These are phyloP conservation scores for Populus simonii DNA, from an alignment of 345 rosid species.

Conservation along the genomic window DNA sequence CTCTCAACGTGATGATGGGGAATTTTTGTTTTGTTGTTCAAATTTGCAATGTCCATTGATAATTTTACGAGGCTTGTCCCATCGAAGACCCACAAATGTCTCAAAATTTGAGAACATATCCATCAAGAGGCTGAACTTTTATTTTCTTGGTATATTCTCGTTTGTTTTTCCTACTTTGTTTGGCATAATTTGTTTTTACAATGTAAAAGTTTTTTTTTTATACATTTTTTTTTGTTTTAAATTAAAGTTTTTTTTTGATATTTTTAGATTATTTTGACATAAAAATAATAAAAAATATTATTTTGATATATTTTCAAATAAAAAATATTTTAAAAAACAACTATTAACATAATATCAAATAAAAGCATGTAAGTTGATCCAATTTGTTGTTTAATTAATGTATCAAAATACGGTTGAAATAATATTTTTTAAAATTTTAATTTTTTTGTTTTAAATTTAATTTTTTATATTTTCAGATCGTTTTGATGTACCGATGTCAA, in stretches of 20 bases:
- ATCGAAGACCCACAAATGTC: not conserved
- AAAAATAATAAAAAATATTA: no score
- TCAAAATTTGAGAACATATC: not conserved
- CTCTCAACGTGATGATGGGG: not conserved
- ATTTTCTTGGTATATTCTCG: not conserved
- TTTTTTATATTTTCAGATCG: fast-evolving
- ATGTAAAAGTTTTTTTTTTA: no score
- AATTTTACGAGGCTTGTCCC: not conserved
- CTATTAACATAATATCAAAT: no score
- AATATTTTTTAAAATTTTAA: no score
- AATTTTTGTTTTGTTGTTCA: not conserved
- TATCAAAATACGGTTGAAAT: no score
- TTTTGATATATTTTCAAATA: fast-evolving
- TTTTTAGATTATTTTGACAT: no score
- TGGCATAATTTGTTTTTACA: not conserved
- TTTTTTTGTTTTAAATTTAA: no score
- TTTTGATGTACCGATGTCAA: no score
- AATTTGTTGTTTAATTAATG: no score
- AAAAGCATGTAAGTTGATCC: fast-evolving
- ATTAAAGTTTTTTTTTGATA: no score
- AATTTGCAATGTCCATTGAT: not conserved
- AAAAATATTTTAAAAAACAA: no score
- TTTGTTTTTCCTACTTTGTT: not conserved
- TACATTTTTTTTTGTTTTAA: no score
- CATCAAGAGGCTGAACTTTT: not conserved